Base-by-base conservation (phyloP, 805 yeast genomes). In the Starmerella apicola region DNA sequence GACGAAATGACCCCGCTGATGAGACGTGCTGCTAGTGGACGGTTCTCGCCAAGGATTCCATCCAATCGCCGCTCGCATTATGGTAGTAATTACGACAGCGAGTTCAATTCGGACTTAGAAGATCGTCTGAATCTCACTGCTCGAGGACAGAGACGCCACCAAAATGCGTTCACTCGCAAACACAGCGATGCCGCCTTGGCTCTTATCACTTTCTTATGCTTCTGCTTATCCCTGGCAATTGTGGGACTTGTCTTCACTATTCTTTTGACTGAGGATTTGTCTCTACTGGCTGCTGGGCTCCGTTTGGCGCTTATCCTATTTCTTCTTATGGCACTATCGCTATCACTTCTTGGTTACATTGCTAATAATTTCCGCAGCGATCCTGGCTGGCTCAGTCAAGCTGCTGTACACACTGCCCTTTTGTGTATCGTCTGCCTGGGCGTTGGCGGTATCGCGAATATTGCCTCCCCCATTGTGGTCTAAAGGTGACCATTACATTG, bases 321-420 rank as follows among this genome's bases (percentile, higher is more conserved):
- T 15, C 59, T 68, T 33, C 61, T 66, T 4, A 43, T 65, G 9
- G 67, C 74, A 4, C 54, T 70, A 39, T 38, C 64, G 4, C 51
- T 70, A n/a, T 57, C 72, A 15, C 52, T 71, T 30, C 51, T 61
- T 2, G 63, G 72, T 3, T 55, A 69, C 34, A 65, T 70, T 24
- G 54, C 73, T n/a, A 56, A 65, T 34, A 53, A 68, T 55, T 55
- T 66, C 43, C 60, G 75, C 15, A 53, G 60, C 41, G 32, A 53
- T 9, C 65, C 70, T 2, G 63, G 65, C 3, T 38, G 62, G 45
- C 57, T 65, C 60, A 74, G 70, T 45, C 65, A 64, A 24, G 49
- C 60, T 1, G 45, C 62, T 9, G 70, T 71, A 16, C 70, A 72
- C 62, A 35, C 59, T 3, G 56, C 63, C 1, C 62, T 70, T 41